Base-by-base conservation (phyloP, 768 basidiomycete genomes). In the Tephrocybe rancida region DNA sequence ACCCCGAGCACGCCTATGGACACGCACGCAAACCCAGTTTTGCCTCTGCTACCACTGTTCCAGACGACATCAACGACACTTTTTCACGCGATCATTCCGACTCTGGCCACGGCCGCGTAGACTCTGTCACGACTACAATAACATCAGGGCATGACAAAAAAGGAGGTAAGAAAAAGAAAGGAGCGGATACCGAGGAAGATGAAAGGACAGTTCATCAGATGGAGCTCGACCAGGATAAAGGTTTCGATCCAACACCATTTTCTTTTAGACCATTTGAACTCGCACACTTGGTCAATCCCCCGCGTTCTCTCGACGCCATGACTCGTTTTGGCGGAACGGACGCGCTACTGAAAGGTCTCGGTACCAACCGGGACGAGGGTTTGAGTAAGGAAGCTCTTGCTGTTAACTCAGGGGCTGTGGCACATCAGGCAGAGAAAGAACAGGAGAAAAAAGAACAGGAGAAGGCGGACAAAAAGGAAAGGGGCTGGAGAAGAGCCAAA, bases 211-310 rank as follows among this genome's bases (percentile, higher is more conserved):
- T 69, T 0, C 69, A 73, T 38, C 70, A 75, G 58, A 57, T 60
- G 7, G 72, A 73, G 50, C 65, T 74, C 10, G 70, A 70, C 18
- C 72, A 75, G 53, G 74, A 76, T 54, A 67, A 65, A 25, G 67
- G 64, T 21, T 62, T 73, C 27, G 81, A 95, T 65, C 82, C 87
- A 1, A 69, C 81, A 1, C 91, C 92, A 0, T 97, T 96, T 69
- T 66, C 64, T 10, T 86, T 86, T 63, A 85, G 84, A 51, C 92
- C 95, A 0, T 82, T 78, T 55, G 74, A 79, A 45, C 85, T 98
- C 14, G 95, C 95, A 1, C 82, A 84, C 55, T 81, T 97, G 48
- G 84, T 98, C 32, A 95, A 98, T 66, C 94, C 95, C 8, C 98
- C 97, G 72, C 53, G 53, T 48, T 87, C 76, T 57, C 58, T 95